Conservation (phyloP, 331 rosid species). For the Prunus yedoensis region DNA sequence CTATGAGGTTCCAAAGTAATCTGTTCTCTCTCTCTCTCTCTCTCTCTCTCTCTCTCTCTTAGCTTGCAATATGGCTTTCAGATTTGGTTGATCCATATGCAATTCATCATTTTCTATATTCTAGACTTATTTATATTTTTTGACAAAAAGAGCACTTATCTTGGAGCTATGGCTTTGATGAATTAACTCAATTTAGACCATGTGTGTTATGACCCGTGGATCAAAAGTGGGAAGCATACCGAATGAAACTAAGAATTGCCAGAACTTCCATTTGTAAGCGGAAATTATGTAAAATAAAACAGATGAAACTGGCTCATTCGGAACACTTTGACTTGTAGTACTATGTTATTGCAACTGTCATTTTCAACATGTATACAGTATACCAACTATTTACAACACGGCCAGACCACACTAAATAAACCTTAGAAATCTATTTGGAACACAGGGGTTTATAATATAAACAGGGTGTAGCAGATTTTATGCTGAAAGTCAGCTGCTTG, state of each 20-base stretch:
- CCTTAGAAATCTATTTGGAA: neutral
- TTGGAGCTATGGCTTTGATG: too few relatives aligned
- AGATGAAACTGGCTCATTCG: neutral
- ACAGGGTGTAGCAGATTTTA: neutral
- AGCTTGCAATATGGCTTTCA: too few relatives aligned
- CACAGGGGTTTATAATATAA: neutral
- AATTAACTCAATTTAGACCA: neutral
- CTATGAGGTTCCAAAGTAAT: neutral
- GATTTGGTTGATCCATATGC: too few relatives aligned
- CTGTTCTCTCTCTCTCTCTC: too few relatives aligned
- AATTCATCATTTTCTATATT: too few relatives aligned
- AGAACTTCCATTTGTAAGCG: neutral
- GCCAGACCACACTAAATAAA: neutral
- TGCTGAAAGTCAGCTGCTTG: neutral
- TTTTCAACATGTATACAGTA: neutral
- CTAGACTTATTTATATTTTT: too few relatives aligned
- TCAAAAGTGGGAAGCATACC: neutral
- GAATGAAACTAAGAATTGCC: neutral
- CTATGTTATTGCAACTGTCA: neutral
- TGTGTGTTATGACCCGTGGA: neutral
- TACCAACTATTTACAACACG: neutral
- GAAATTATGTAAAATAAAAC: neutral
- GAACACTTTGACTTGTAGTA: neutral
- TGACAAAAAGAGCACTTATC: too few relatives aligned
- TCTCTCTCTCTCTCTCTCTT: too few relatives aligned